Percentiles rank a stretch among this genome's conserved stretches.
Evolutionary conservation across 2,329 filamentous ascomycete genomes (phyloP).

Genomic region (Cordyceps tenuipes): DNA sequence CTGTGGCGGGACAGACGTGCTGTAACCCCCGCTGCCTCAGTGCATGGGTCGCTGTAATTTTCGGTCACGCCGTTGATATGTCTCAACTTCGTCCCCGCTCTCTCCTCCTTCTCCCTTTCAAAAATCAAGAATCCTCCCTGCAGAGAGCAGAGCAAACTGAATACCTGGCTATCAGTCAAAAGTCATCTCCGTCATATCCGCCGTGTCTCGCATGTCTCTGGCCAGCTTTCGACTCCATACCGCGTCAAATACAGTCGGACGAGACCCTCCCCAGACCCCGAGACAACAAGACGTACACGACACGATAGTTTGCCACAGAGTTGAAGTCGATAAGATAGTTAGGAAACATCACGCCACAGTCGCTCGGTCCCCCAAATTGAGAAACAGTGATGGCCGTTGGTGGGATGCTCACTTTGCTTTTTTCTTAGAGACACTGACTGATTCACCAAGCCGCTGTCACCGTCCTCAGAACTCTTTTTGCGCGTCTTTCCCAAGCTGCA

Average conservation of each 20-base stretch:
- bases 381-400: background rate
- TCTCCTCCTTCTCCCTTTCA: background rate
- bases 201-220: background rate
- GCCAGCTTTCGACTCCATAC: too few relatives aligned
- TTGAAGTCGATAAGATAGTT: background rate
- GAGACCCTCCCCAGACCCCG: background rate
- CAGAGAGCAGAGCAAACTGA: background rate
- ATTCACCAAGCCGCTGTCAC: background rate
- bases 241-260: background rate
- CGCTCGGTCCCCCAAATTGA: background rate
- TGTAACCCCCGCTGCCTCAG: background rate
- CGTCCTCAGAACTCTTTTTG: background rate
- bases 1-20: background rate
- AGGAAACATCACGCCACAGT: background rate
- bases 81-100: background rate
- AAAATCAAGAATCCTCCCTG: background rate
- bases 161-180: background rate
- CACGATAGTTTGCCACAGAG: too few relatives aligned
- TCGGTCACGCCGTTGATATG: background rate
- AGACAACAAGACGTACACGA: background rate
- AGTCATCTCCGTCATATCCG: background rate
- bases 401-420: background rate
- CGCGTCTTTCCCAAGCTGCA: background rate
- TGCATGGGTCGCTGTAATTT: background rate
- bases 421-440: background rate